Evolutionary conservation across 106 monocot genomes (phyloP).

Genomic region (Apostasia ramifera): DNA sequence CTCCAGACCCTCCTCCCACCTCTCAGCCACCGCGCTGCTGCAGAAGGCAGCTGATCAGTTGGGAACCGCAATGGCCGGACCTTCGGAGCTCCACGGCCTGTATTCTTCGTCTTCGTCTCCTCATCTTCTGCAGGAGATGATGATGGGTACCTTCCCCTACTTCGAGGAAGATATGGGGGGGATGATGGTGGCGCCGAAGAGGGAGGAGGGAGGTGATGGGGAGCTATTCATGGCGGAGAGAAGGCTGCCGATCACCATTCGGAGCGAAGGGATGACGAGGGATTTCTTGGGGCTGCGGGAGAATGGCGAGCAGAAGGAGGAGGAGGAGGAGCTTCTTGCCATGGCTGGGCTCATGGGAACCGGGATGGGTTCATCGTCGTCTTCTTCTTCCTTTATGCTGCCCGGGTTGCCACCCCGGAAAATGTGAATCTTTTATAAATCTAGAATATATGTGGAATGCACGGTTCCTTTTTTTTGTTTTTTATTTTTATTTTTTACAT

Average conservation of each 20-base stretch:
- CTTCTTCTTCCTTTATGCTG: neutral
- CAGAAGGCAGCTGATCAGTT: slow-evolving; percentile 26
- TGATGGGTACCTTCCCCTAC: neutral
- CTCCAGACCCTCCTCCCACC: neutral
- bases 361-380: neutral
- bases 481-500: too few relatives aligned
- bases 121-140: neutral
- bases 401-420: too few relatives aligned
- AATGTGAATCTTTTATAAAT: too few relatives aligned
- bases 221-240: neutral
- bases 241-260: neutral
- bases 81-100: neutral
- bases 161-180: neutral
- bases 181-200: neutral
- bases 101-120: neutral
- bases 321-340: neutral
- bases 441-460: too few relatives aligned
- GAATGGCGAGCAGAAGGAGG: neutral
- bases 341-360: neutral
- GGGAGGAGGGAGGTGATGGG: too few relatives aligned
- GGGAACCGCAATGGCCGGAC: slow-evolving; percentile 10
- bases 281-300: slow-evolving; percentile 34
- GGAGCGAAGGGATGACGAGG: slow-evolving; percentile 20
- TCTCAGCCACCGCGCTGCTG: slow-evolving; percentile 35
- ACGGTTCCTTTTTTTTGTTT: too few relatives aligned